Percentiles rank a stretch among this genome's conserved stretches.
Evolutionary conservation across 805 yeast genomes (phyloP).

Genomic region (Sugiyamaella smithiae): DNA sequence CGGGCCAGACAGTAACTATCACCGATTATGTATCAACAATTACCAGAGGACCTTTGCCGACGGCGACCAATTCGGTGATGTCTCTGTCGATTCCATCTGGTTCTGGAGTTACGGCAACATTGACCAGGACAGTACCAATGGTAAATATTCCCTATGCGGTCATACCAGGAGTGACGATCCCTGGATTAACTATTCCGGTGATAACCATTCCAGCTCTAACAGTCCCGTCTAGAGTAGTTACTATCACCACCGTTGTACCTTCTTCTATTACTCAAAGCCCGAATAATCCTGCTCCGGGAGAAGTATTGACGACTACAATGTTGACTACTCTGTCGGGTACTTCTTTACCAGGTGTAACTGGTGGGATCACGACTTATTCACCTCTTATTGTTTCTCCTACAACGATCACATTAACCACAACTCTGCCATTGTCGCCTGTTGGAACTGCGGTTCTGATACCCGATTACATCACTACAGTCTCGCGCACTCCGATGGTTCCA

Average conservation of each 20-base stretch:
- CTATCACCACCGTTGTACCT: conserved; percentile 2
- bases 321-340: conserved; percentile 4
- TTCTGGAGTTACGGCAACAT: background rate
- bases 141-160: background rate
- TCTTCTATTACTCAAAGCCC: background rate
- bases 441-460: background rate
- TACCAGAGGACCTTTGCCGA: background rate
- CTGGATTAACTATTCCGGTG: conserved; percentile 16
- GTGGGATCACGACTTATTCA: conserved; percentile 7
- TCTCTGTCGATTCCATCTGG: background rate
- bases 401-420: background rate
- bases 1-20: background rate
- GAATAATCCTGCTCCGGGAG: background rate
- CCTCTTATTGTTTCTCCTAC: background rate
- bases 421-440: conserved; percentile 1
- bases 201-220: conserved; percentile 18
- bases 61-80: background rate
- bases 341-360: background rate
- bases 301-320: background rate
- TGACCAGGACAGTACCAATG: background rate
- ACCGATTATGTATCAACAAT: background rate
- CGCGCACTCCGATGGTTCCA: background rate
- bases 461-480: background rate
- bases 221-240: conserved; percentile 6
- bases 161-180: conserved; percentile 12